Base-by-base conservation (phyloP, 352 stramenopile genomes). In the Halophytophthora batemanensis region DNA sequence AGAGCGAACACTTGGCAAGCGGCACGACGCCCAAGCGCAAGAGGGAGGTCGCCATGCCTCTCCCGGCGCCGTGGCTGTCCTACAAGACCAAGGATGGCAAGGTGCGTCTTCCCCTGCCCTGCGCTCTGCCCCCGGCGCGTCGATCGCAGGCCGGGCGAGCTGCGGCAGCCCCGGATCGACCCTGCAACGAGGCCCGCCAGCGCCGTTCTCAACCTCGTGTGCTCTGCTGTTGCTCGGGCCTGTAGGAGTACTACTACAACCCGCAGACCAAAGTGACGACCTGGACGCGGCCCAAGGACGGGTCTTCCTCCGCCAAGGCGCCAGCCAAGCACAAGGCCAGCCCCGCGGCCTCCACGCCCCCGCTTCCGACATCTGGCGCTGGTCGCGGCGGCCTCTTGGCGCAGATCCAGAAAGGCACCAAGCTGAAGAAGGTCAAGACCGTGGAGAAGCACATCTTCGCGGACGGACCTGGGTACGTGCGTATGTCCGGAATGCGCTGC, bases 171-270 rank as follows among this genome's bases (percentile, higher is more conserved):
- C 23, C 2, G n/a, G 50, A 54, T 41, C 50, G 44, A 41, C 34
- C 18, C 18, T 35, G 29, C 7, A 41, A 55, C 42, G 4, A 23
- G n/a, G 23, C 31, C 14, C 28, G 11, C 36, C 18, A 6, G 11
- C n/a, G 22, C 13, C 42, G 14, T 25, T 38, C 14, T 41, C 10
- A 44, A 23, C 23, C 10, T 44, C 14, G 7, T 14, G 46, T 14
- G 46, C 12, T 56, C 45, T 53, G 33, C 49, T 43, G 40, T 49
- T 28, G 11, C 31, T 19, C 33, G 19, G 8, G 29, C 8, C 6
- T 25, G 2, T 47, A 94, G 83, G 82, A 92, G 66, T 96, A 96
- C 65, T 96, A 92, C 65, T 96, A 95, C 69, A 93, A 96, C 50
- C 70, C 78, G n/a, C 61, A 87, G 50, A 93, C 81, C 3, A 94